Conservation (phyloP, 1,284 basidiomycete species). For the Rhodotorula sp. region DNA sequence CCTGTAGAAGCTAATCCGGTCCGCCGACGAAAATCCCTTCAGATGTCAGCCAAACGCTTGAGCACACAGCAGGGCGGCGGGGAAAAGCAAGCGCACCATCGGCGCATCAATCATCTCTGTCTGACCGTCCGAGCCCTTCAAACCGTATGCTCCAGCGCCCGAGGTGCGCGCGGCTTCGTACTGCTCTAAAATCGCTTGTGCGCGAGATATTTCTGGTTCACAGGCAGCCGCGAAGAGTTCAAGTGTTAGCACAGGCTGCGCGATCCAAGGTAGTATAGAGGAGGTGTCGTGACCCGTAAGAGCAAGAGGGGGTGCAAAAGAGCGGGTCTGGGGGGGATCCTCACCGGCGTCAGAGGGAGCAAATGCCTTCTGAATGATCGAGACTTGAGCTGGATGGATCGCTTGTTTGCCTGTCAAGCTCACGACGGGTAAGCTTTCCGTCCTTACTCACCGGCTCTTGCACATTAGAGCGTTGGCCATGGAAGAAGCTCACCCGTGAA, state of each 20-base stretch:
- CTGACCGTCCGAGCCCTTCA: slow-evolving; percentile 57
- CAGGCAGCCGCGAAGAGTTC: not conserved
- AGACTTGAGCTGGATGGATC: slow-evolving; percentile 85
- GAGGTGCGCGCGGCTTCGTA: slow-evolving; percentile 53
- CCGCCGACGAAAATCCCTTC: no score
- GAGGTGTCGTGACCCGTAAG: no score
- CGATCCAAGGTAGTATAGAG: no score
- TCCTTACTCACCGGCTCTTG: no score
- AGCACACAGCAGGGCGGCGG: not conserved
- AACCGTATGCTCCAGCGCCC: slow-evolving; percentile 62
- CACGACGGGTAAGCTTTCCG: no score
- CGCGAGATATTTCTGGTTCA: slow-evolving; percentile 68
- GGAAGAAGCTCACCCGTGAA: slow-evolving; percentile 51
- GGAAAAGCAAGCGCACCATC: slow-evolving; percentile 74
- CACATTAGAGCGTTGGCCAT: no score
- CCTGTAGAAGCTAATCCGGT: slow-evolving; percentile 1
- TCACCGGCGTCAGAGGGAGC: slow-evolving; percentile 70
- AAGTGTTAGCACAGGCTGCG: not conserved
- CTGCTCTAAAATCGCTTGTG: slow-evolving; percentile 66
- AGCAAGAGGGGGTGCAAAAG: no score
- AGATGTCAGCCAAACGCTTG: not conserved
- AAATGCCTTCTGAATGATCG: slow-evolving; percentile 73
- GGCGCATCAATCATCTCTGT: slow-evolving; percentile 88
- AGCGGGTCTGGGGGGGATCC: not conserved
- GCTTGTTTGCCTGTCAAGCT: slow-evolving; percentile 64